A percentile compares a stretch with the other conserved stretches of the same genome.
phyloP scores from a whole-genome alignment of 1,139 yeast genomes.

The Saccharomyces hybrid region DNA sequence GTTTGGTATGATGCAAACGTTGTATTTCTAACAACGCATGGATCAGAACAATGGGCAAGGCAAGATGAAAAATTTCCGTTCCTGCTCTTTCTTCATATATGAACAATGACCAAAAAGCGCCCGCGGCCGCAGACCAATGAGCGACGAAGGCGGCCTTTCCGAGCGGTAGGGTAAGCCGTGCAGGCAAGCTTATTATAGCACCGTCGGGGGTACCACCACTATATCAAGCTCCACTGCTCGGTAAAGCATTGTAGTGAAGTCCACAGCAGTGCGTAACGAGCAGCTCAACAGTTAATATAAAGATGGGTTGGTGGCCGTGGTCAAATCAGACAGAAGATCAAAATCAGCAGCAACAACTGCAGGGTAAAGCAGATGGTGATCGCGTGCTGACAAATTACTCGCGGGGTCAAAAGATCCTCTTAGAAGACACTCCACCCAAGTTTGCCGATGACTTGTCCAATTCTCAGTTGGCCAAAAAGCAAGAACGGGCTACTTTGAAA shows the following conservation, averaged over 20 bases:
- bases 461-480: constrained; percentile 16
- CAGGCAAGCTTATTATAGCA: constrained; percentile 1
- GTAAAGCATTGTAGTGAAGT: not conserved
- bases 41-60: not conserved
- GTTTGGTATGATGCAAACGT: not conserved
- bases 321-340: constrained; percentile 28
- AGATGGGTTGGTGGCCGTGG: constrained; percentile 11
- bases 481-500: constrained; percentile 28
- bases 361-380: constrained; percentile 10
- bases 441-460: constrained; percentile 29
- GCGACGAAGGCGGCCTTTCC: not conserved
- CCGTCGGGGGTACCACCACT: not conserved
- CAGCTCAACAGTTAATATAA: not conserved
- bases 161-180: not conserved
- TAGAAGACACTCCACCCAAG: constrained; percentile 36
- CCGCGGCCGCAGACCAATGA: constrained; percentile 1
- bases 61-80: not conserved
- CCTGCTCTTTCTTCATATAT: not conserved
- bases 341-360: constrained; percentile 34
- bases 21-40: not conserved
- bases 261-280: not conserved
- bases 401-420: constrained; percentile 31
- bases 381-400: constrained; percentile 22
- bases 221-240: not conserved
- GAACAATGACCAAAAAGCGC: not conserved